A percentile compares a stretch with the other conserved stretches of the same genome.
These are phyloP conservation scores for Penicillium salamii DNA, from an alignment of 495 filamentous ascomycete genomes.

Conservation along the genomic window DNA sequence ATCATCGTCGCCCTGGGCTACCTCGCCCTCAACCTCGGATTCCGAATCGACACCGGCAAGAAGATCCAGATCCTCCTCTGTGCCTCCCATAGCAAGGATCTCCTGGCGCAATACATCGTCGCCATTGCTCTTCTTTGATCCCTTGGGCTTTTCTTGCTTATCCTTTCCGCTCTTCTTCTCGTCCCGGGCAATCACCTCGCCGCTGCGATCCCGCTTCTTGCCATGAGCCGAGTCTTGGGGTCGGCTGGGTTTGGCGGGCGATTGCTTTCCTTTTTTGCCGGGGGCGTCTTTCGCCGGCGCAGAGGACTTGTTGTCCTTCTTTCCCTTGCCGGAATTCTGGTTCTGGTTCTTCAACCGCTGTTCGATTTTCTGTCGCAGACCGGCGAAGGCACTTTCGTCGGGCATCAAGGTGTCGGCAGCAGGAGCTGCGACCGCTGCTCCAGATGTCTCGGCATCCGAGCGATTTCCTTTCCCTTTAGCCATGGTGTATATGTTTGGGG, in stretches of 20 bases:
- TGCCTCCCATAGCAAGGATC: constrained; percentile 73
- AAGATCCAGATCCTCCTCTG: constrained; percentile 69
- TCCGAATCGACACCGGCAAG: constrained; percentile 61
- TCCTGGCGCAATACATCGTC: constrained; percentile 59
- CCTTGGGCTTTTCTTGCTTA: constrained; percentile 22
- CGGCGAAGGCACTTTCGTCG: constrained; percentile 59
- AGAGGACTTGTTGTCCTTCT: constrained; percentile 39
- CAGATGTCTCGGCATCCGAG: constrained; percentile 19
- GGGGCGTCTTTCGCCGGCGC: constrained; percentile 15
- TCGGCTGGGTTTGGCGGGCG: constrained; percentile 22
- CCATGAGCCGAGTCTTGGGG: constrained; percentile 33
- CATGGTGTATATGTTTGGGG: constrained; percentile 25
- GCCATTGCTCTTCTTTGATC: constrained; percentile 16
- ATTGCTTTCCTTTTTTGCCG: constrained; percentile 28
- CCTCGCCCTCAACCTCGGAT: constrained; percentile 50
- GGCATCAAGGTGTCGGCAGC: constrained; percentile 34
- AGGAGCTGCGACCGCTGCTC: constrained; percentile 15
- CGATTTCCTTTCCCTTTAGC: constrained; percentile 43
- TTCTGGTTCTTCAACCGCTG: constrained; percentile 45
- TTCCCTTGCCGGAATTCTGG: constrained; percentile 44
- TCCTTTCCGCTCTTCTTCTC: constrained; percentile 28
- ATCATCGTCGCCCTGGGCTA: constrained; percentile 33
- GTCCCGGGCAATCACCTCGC: constrained; percentile 45
- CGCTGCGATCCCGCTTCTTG: constrained; percentile 50
- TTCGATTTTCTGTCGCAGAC: constrained; percentile 65